Evolutionary conservation across 306 rosid genomes (phyloP).

Genomic region (Rubus idaeus): DNA sequence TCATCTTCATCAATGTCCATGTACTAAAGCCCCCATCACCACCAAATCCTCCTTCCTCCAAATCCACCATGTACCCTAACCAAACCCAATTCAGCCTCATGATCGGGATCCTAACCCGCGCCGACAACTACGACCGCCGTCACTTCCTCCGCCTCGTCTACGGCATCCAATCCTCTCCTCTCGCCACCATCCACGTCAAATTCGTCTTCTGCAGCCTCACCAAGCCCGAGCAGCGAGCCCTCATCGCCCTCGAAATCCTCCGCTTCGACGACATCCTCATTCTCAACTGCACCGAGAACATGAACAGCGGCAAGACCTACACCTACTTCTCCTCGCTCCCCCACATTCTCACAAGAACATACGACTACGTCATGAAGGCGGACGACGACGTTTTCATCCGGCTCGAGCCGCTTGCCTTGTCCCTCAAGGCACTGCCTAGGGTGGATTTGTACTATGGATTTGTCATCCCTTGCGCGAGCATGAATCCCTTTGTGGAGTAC

Average conservation of each 20-base stretch:
- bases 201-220: constrained; percentile 31
- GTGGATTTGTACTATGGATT: constrained; percentile 30
- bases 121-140: constrained; percentile 18
- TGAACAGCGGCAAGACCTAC: constrained; percentile 37
- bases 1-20: constrained; percentile 16
- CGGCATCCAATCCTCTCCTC: constrained; percentile 24
- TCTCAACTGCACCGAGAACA: constrained; percentile 35
- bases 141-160: constrained; percentile 39
- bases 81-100: constrained; percentile 26
- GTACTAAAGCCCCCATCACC: neutral
- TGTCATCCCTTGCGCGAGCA: constrained; percentile 32
- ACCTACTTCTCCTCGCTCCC: constrained; percentile 33
- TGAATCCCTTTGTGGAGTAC: constrained; percentile 25
- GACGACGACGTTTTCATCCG: constrained; percentile 34
- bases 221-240: constrained; percentile 21
- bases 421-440: constrained; percentile 34
- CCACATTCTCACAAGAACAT: neutral
- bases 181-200: constrained; percentile 28
- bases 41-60: neutral
- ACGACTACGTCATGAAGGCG: constrained; percentile 33
- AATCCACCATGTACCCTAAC: neutral
- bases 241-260: constrained; percentile 25
- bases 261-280: constrained; percentile 25
- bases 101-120: constrained; percentile 31
- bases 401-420: constrained; percentile 23